Conservation (phyloP, 2,329 filamentous ascomycete genomes). For the Botrytis aclada region DNA sequence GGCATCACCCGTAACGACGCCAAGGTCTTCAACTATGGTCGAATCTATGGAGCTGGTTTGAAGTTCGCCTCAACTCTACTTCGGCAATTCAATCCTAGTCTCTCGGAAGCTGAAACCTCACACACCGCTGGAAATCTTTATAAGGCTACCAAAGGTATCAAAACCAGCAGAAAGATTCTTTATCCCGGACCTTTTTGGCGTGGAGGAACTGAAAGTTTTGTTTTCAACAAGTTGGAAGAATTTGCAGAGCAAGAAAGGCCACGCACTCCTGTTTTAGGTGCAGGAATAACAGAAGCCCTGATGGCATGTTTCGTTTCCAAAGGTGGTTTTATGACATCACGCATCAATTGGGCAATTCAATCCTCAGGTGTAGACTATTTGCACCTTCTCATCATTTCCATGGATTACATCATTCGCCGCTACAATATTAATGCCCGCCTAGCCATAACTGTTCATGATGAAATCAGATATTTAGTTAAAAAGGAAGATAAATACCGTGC, state of each 20-base stretch:
- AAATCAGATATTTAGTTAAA: constrained; percentile 90
- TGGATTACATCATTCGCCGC: constrained; percentile 87
- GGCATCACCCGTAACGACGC: constrained; percentile 94
- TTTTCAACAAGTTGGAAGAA: constrained; percentile 97
- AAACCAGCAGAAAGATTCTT: constrained; percentile 71
- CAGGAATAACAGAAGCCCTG: constrained; percentile 92
- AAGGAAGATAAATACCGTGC: constrained; percentile 82
- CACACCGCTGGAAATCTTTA: constrained; percentile 79
- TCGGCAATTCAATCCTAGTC: constrained; percentile 84
- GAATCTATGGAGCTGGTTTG: constrained; percentile 95
- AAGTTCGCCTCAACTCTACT: constrained; percentile 90
- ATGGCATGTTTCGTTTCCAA: constrained; percentile 85
- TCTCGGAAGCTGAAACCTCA: constrained; percentile 76
- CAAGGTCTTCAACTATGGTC: constrained; percentile 98
- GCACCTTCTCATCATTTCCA: constrained; percentile 85
- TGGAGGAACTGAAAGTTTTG: constrained; percentile 93
- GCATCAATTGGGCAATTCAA: constrained; percentile 99
- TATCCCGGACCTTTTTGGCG: constrained; percentile 83
- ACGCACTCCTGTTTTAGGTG: constrained; percentile 86
- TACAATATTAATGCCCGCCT: constrained; percentile 84
- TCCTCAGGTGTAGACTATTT: constrained; percentile 96
- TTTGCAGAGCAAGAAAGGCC: constrained; percentile 94
- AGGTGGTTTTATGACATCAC: constrained; percentile 88
- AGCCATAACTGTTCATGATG: constrained; percentile 93
- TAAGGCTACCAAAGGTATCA: constrained; percentile 82